These are phyloP conservation scores for Ceratocystis huliohia DNA, from an alignment of 2,329 filamentous ascomycete genomes.

Conservation along the genomic window DNA sequence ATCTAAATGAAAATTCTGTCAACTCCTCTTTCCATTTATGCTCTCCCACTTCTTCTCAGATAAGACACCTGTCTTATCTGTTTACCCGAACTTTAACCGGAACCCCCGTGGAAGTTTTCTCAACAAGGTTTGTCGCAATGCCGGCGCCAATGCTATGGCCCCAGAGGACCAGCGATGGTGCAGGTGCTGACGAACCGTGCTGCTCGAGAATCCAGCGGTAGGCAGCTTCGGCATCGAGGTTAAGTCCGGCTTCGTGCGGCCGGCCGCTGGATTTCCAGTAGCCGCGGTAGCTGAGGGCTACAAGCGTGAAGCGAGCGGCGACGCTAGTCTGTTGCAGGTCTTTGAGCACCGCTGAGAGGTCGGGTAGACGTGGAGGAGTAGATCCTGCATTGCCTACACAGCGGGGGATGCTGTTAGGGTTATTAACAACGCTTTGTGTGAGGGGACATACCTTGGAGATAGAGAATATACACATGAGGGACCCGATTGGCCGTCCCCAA, in stretches of 20 bases:
- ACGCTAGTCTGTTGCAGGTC: slow-evolving; percentile 32
- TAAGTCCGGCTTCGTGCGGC: slow-evolving; percentile 57
- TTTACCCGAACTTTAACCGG: too few relatives aligned
- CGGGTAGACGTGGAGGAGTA: slow-evolving; percentile 43
- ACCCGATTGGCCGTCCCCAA: slow-evolving; percentile 11
- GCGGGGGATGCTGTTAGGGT: background rate
- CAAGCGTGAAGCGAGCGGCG: slow-evolving; percentile 35
- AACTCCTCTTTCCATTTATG: too few relatives aligned
- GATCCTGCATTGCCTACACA: slow-evolving; percentile 47
- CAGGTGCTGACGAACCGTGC: slow-evolving; percentile 25
- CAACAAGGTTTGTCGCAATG: slow-evolving; percentile 54
- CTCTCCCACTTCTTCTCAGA: too few relatives aligned
- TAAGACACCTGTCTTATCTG: too few relatives aligned
- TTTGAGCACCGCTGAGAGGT: slow-evolving; percentile 41
- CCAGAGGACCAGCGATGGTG: slow-evolving; percentile 49
- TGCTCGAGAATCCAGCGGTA: slow-evolving; percentile 45
- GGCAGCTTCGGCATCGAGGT: slow-evolving; percentile 53
- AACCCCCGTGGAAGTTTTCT: too few relatives aligned
- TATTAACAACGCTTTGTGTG: background rate
- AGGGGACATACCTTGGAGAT: slow-evolving; percentile 39
- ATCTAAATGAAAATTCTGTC: too few relatives aligned
- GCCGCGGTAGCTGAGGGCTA: slow-evolving; percentile 53
- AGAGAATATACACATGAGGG: slow-evolving; percentile 38
- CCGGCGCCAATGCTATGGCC: slow-evolving; percentile 67
- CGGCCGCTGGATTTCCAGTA: slow-evolving; percentile 68